Evolutionary conservation across 1,139 yeast genomes (phyloP).

Genomic region (Spathaspora sp.): DNA sequence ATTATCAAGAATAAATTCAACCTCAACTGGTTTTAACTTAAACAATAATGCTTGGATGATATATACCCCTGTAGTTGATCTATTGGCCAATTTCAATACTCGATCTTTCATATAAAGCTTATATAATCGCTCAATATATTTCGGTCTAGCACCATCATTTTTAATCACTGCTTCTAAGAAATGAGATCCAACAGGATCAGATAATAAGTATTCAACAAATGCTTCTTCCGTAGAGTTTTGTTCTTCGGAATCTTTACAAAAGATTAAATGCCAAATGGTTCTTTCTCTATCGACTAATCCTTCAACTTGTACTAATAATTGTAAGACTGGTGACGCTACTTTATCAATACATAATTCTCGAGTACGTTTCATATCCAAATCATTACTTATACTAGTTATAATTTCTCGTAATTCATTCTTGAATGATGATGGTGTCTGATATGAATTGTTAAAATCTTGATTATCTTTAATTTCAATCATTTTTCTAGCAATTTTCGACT

Average conservation of each 20-base stretch:
- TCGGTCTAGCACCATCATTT: constrained; percentile 60
- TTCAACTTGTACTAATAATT: constrained; percentile 77
- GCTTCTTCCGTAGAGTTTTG: constrained; percentile 69
- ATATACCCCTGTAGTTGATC: constrained; percentile 81
- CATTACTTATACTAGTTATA: constrained; percentile 35
- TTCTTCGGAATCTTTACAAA: constrained; percentile 43
- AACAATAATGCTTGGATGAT: constrained; percentile 71
- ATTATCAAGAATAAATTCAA: constrained; percentile 63
- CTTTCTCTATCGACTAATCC: constrained; percentile 74
- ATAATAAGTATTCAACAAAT: constrained; percentile 77
- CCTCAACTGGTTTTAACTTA: constrained; percentile 59
- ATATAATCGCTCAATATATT: constrained; percentile 70
- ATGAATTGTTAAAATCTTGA: constrained; percentile 62
- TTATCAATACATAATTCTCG: constrained; percentile 78
- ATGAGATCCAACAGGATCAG: constrained; percentile 91
- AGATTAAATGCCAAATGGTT: constrained; percentile 59
- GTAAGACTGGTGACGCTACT: constrained; percentile 85
- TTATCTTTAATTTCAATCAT: constrained; percentile 86
- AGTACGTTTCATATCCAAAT: constrained; percentile 46
- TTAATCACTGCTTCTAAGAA: constrained; percentile 73
- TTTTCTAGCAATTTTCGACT: constrained; percentile 86
- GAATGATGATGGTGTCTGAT: constrained; percentile 73
- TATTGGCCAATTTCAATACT: constrained; percentile 65
- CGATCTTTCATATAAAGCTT: constrained; percentile 71
- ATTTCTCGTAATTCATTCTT: constrained; percentile 55